Evolutionary conservation across 805 yeast species (phyloP), one percentile per base, ranked within the genome.

Genomic region (Kazachstania taianensis): DNA sequence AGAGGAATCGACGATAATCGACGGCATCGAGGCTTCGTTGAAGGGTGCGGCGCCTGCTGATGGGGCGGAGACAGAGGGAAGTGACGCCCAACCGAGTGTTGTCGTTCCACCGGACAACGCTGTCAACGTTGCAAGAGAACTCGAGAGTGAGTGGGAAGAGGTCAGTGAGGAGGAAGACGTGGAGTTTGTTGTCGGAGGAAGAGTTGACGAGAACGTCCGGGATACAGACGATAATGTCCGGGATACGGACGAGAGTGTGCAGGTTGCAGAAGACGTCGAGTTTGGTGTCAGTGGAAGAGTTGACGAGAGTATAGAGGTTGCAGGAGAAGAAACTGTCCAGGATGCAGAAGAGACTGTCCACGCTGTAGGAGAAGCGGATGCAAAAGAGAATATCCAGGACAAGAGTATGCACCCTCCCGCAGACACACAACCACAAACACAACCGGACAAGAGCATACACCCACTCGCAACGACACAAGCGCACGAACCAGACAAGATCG

Each of bases 321-420:
- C 12, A 7, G 16, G 19, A 12, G 26, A 30, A 10, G 35, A 27
- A 13, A 20, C 20, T 3, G 32, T 24, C 6, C 22, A 32, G 20
- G 30, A 20, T 20, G 33, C 6, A 14, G 28, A 39, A 5, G 27
- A 14, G 24, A 23, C 19, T 23, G n/a, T n/a, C n/a, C n/a, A n/a
- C n/a, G n/a, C n/a, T 15, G 42, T 36, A 18, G 34, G 42, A 39
- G 44, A 41, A 26, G 44, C 38, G 19, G 8, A 20, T 10, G 34
- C 22, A 12, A 36, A 28, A 16, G 38, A 31, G 13, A 38, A 34
- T 13, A 9, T 7, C 18, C 26, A 7, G 16, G 40, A 20, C 18
- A 30, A 17, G 20, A 33, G 25, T n/a, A n/a, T 22, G 12, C 25
- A 9, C 12, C 12, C 3, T 10, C 24, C 24, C 10, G 24, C 24